Conservation (phyloP, 208 protist genomes). For the Lotmaria passim region DNA sequence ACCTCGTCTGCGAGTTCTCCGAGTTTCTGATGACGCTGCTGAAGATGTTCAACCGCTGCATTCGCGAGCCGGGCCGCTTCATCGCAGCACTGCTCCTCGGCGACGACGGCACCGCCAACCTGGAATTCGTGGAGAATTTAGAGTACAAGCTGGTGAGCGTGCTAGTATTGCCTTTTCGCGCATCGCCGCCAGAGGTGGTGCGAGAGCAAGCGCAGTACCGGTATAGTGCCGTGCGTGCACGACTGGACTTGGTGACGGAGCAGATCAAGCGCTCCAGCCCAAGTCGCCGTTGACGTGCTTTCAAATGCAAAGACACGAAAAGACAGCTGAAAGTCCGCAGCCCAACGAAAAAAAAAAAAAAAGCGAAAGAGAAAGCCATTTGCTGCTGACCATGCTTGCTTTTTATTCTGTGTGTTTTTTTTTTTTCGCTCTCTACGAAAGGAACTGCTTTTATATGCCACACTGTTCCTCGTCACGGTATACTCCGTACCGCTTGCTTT, state of each 20-base stretch:
- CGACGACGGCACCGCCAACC: slow-evolving; percentile 80
- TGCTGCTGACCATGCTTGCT: too few species aligned
- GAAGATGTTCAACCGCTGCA: slow-evolving; percentile 94
- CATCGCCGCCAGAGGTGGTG: slow-evolving; percentile 86
- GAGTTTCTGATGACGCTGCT: slow-evolving; percentile 93
- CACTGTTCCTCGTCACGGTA: too few species aligned
- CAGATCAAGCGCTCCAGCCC: slow-evolving; percentile 87
- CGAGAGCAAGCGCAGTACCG: slow-evolving; percentile 92
- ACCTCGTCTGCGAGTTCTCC: slow-evolving; percentile 93
- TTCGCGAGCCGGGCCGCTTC: slow-evolving; percentile 88
- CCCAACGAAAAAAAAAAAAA: background rate
- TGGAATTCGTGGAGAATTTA: slow-evolving; percentile 95
- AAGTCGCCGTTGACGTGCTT: slow-evolving; percentile 29
- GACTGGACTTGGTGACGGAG: slow-evolving; percentile 88
- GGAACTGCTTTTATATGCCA: too few species aligned
- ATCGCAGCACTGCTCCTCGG: slow-evolving; percentile 87
- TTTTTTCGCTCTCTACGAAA: too few species aligned
- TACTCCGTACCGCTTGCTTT: too few species aligned
- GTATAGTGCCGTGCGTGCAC: slow-evolving; percentile 89
- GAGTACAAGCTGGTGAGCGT: slow-evolving; percentile 96
- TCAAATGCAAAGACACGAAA: background rate
- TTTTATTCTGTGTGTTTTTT: slow-evolving; percentile 5
- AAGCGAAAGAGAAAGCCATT: too few species aligned
- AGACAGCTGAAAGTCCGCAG: background rate
- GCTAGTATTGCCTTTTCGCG: slow-evolving; percentile 87